Evolutionary conservation across 106 monocot species (phyloP).

Genomic region (Dendrobium nobile): DNA sequence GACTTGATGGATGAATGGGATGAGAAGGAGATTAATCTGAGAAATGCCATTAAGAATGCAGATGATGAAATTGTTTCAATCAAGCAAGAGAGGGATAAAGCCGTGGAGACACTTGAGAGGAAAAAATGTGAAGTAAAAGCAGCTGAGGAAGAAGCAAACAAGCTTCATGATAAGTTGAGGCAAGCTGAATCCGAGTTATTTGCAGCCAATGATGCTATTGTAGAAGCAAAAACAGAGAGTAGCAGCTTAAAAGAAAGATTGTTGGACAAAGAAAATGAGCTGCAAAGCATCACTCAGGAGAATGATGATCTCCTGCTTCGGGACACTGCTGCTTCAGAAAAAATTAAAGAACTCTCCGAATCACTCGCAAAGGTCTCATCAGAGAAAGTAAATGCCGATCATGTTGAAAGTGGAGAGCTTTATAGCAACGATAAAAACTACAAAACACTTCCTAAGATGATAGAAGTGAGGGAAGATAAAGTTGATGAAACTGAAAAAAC

Average conservation of each 20-base stretch:
- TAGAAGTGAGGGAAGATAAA: neutral
- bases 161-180: conserved; percentile 14
- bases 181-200: conserved; percentile 17
- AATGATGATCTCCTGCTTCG: conserved; percentile 33
- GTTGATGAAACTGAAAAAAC: conserved; percentile 9
- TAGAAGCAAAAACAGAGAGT: conserved; percentile 34
- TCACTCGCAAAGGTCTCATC: conserved; percentile 13
- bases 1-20: conserved; percentile 28
- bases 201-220: conserved; percentile 14
- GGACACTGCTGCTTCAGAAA: conserved; percentile 15
- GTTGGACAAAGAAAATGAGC: conserved; percentile 46
- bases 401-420: conserved; percentile 12
- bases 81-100: conserved; percentile 27
- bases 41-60: conserved; percentile 25
- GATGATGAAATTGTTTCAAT: conserved; percentile 40
- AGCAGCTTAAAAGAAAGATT: conserved; percentile 29
- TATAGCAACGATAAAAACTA: conserved; percentile 15
- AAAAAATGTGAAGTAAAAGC: conserved; percentile 23
- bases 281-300: conserved; percentile 49
- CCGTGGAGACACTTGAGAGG: conserved; percentile 18
- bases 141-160: conserved; percentile 21
- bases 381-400: neutral
- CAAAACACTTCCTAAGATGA: neutral
- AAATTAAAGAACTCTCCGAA: conserved; percentile 21
- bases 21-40: conserved; percentile 41